Evolutionary conservation across 306 rosid genomes (phyloP).

Genomic region (Cercis canadensis): DNA sequence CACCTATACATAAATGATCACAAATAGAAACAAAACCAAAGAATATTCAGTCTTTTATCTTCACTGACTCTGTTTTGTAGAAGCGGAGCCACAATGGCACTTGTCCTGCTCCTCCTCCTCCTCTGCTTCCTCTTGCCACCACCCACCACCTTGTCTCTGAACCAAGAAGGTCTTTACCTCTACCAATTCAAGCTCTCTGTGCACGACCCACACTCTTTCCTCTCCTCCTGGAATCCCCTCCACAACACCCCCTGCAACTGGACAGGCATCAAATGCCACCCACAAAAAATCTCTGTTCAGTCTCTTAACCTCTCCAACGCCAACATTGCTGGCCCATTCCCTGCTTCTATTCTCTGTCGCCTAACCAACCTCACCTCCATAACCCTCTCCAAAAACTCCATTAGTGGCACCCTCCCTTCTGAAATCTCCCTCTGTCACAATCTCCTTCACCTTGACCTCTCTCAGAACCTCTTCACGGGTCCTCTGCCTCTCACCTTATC

Average conservation of each 20-base stretch:
- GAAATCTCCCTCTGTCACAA: slow-evolving; percentile 53
- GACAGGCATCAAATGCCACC: slow-evolving; percentile 63
- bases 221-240: slow-evolving; percentile 65
- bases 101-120: slow-evolving; percentile 10
- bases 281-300: slow-evolving; percentile 39
- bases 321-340: slow-evolving; percentile 64
- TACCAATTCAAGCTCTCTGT: slow-evolving; percentile 57
- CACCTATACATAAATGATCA: too few relatives aligned
- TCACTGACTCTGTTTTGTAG: too few relatives aligned
- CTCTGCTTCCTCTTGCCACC: slow-evolving; percentile 15
- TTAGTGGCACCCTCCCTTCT: slow-evolving; percentile 58
- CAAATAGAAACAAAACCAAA: too few relatives aligned
- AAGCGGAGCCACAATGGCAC: slow-evolving; percentile 24
- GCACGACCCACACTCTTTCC: slow-evolving; percentile 53
- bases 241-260: slow-evolving; percentile 71
- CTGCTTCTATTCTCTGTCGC: slow-evolving; percentile 64
- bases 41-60: too few relatives aligned
- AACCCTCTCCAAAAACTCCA: slow-evolving; percentile 70
- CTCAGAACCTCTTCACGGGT: slow-evolving; percentile 89
- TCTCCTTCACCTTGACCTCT: slow-evolving; percentile 73
- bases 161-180: slow-evolving; percentile 71
- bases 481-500: slow-evolving; percentile 59
- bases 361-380: slow-evolving; percentile 59
- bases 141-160: slow-evolving; percentile 35
- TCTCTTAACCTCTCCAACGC: slow-evolving; percentile 60